These are phyloP conservation scores for Lupinus albus DNA, from an alignment of 306 rosid genomes.

Conservation along the genomic window DNA sequence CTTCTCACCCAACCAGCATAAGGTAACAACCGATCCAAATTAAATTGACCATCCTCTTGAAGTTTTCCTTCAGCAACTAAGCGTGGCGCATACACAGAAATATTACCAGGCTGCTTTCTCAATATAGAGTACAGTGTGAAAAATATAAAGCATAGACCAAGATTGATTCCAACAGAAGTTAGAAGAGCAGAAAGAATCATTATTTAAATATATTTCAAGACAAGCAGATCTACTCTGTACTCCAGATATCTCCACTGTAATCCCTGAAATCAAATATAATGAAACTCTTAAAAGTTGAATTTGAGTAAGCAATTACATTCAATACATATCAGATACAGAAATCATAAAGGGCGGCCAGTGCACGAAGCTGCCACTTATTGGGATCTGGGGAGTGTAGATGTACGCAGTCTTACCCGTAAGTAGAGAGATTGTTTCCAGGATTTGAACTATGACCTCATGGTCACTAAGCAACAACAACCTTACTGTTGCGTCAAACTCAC, in stretches of 20 bases:
- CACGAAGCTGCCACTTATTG: no score
- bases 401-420: no score
- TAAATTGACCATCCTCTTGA: constrained; percentile 38
- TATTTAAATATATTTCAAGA: constrained; percentile 35
- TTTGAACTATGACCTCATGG: no score
- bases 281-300: constrained; percentile 26
- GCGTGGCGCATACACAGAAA: constrained; percentile 69
- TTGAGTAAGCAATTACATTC: constrained; percentile 34
- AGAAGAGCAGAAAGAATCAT: constrained; percentile 81
- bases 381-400: no score
- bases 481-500: no score
- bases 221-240: constrained; percentile 34
- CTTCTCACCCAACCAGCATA: constrained; percentile 64
- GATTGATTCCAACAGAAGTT: constrained; percentile 84
- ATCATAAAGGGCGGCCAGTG: no score
- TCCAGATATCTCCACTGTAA: constrained; percentile 30
- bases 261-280: constrained; percentile 20
- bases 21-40: constrained; percentile 57
- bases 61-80: constrained; percentile 45
- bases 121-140: constrained; percentile 65
- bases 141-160: constrained; percentile 69
- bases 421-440: no score
- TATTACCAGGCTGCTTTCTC: constrained; percentile 66
- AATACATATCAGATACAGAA: constrained; percentile 1
- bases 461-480: no score